Evolutionary conservation across 2,329 filamentous ascomycete species (phyloP).

Genomic region (Pyrenophora tritici-repentis): DNA sequence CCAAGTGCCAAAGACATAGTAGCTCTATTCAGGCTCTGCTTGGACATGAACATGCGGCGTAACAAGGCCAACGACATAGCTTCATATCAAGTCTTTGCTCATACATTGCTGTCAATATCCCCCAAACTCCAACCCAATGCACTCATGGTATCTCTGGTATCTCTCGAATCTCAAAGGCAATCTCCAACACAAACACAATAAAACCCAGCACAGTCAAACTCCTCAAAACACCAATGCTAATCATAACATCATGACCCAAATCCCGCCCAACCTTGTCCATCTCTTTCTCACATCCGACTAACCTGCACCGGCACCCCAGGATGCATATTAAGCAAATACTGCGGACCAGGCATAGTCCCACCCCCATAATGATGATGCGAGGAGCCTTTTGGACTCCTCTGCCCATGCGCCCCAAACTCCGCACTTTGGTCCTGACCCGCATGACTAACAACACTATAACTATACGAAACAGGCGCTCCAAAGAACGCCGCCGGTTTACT

Average conservation of each 20-base stretch:
- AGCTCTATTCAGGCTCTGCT: too few species aligned
- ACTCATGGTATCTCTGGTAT: conserved; percentile 4
- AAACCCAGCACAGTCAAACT: neutral
- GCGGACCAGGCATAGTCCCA: conserved; percentile 44
- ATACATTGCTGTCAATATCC: too few species aligned
- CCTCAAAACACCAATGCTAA: conserved; percentile 4
- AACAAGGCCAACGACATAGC: too few species aligned
- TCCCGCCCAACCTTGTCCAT: neutral
- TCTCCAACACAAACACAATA: neutral
- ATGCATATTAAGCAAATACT: conserved; percentile 48
- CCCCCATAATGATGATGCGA: conserved; percentile 28
- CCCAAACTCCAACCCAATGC: neutral
- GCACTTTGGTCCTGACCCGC: conserved; percentile 4
- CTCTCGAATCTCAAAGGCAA: neutral
- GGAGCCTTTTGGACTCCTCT: conserved; percentile 2
- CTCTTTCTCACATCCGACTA: conserved; percentile 8
- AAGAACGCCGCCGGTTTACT: conserved; percentile 5
- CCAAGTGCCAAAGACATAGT: neutral
- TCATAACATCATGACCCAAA: conserved; percentile 1
- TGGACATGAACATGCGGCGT: too few species aligned
- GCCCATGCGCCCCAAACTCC: conserved; percentile 15
- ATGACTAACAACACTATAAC: neutral
- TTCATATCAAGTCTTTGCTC: too few species aligned
- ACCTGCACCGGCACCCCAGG: conserved; percentile 43
- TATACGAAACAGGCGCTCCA: neutral